Conservation (phyloP, 2,329 filamentous ascomycete genomes). For the Aspergillus hiratsukae region DNA sequence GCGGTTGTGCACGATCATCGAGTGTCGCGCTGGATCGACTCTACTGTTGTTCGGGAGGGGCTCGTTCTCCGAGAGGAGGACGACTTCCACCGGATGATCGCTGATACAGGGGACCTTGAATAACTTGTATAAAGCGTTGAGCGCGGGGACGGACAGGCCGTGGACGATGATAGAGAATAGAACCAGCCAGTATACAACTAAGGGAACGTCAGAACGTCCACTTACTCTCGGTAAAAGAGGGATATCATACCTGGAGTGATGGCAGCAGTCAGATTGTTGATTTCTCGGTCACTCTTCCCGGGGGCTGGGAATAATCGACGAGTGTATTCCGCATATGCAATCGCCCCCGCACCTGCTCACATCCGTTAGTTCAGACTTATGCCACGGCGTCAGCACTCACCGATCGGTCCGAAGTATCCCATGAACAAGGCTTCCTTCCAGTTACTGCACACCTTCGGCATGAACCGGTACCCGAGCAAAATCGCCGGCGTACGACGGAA, state of each 20-base stretch:
- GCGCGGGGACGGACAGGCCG: conserved; percentile 34
- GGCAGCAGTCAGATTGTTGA: conserved; percentile 37
- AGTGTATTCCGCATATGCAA: conserved; percentile 46
- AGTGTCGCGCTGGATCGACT: conserved; percentile 22
- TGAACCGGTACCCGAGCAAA: conserved; percentile 51
- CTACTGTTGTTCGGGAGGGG: conserved; percentile 33
- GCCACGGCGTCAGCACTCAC: conserved; percentile 12
- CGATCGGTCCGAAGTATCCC: conserved; percentile 51
- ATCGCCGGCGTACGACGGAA: conserved; percentile 57
- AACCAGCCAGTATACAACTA: conserved; percentile 45
- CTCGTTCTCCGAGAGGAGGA: conserved; percentile 32
- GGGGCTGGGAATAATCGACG: conserved; percentile 41
- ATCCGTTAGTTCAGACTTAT: not conserved
- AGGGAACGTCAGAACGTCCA: not conserved
- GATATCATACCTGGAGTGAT: conserved; percentile 35
- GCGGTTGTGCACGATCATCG: conserved; percentile 32
- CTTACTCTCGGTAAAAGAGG: not conserved
- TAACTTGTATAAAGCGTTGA: conserved; percentile 29
- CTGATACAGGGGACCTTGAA: conserved; percentile 26
- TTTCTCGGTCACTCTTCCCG: conserved; percentile 36
- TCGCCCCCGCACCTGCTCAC: conserved; percentile 37
- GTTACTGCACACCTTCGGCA: conserved; percentile 49
- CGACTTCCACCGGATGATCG: conserved; percentile 32
- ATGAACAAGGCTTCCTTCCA: conserved; percentile 59
- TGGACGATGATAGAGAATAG: conserved; percentile 39